Percentiles rank a stretch among this genome's conserved stretches.
Evolutionary conservation across 495 filamentous ascomycete species (phyloP).

Genomic region (Daldinia decipiens): DNA sequence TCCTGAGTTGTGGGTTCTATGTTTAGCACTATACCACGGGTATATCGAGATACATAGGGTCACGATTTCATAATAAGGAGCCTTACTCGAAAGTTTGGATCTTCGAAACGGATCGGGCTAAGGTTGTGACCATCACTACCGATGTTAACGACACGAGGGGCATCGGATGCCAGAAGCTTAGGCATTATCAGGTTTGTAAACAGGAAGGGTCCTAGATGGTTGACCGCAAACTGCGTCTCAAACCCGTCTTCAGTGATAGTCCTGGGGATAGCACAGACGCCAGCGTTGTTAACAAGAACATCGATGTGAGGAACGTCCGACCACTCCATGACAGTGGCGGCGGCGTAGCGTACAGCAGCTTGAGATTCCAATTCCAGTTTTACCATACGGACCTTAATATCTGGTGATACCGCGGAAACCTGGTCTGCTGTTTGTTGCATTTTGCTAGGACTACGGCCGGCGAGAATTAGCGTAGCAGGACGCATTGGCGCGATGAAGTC

Average conservation of each 20-base stretch:
- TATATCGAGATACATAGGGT: background rate
- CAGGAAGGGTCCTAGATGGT: slow-evolving; percentile 62
- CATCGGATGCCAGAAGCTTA: slow-evolving; percentile 51
- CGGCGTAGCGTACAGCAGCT: slow-evolving; percentile 24
- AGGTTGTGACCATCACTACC: slow-evolving; percentile 52
- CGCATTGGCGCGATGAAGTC: slow-evolving; percentile 39
- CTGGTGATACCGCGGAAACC: slow-evolving; percentile 12
- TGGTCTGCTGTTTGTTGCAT: slow-evolving; percentile 32
- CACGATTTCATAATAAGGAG: slow-evolving; percentile 7
- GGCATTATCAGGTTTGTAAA: slow-evolving; percentile 60
- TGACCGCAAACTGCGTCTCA: slow-evolving; percentile 59
- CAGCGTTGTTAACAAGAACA: slow-evolving; percentile 42
- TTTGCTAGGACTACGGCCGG: slow-evolving; percentile 37
- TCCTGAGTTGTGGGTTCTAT: slow-evolving; percentile 10
- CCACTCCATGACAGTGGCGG: slow-evolving; percentile 37
- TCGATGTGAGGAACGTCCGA: slow-evolving; percentile 48
- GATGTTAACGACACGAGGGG: slow-evolving; percentile 47
- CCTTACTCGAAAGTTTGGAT: slow-evolving; percentile 54
- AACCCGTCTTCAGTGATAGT: slow-evolving; percentile 53
- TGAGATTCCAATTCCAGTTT: slow-evolving; percentile 30
- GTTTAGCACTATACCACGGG: background rate
- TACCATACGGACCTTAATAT: background rate
- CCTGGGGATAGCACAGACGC: slow-evolving; percentile 55
- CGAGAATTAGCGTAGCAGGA: slow-evolving; percentile 44
- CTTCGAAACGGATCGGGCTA: slow-evolving; percentile 54